Base-by-base conservation (phyloP, 148 eudicot genomes). In the Rhododendron williamsianum region DNA sequence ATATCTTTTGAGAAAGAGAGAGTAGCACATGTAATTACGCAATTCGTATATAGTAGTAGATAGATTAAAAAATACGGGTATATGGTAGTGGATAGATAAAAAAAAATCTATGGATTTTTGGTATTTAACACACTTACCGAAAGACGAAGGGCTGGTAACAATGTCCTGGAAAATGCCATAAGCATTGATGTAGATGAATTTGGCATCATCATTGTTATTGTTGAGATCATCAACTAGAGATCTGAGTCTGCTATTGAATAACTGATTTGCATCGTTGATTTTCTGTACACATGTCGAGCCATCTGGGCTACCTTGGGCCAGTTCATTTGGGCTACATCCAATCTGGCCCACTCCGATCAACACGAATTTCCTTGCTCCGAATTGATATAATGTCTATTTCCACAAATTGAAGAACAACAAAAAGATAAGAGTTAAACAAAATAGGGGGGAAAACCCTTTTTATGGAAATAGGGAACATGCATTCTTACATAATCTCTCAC, bases 291-390 rank as follows among this genome's bases (percentile, higher is more conserved):
- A 93, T 10, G 94, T 90, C 43, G 41, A 82, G 0, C 98, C 98
- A 87, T 95, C 98, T 76, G 87, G 85, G 86, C 98, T 94, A 82
- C 89, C 88, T 87, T 90, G 94, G 43, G 98, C 98, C 88, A 96
- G 80, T 84, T 88, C 92, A 52, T 92, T 94, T 72, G 90, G 88
- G 73, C 84, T 86, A 73, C 91, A 90, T 4, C 95, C 94, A 18
- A 93, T 85, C 82, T 86, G 90, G 1, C 93, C 95, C 25, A 93
- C 51, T 41, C 94, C 95, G 15, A 89, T 83, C 13, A 91, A 13
- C 2, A 58, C 95, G 6, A 93, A 52, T 56, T 87, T 93, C 63
- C 95, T 90, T 76, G 94, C 95, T 82, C 94, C 95, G 74, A 83
- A 84, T 56, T 89, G 77, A 78, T 90, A 86, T 58, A 90, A 12